Evolutionary conservation across 108 stramenopile genomes (phyloP).

Genomic region (Thalassiosira profunda): DNA sequence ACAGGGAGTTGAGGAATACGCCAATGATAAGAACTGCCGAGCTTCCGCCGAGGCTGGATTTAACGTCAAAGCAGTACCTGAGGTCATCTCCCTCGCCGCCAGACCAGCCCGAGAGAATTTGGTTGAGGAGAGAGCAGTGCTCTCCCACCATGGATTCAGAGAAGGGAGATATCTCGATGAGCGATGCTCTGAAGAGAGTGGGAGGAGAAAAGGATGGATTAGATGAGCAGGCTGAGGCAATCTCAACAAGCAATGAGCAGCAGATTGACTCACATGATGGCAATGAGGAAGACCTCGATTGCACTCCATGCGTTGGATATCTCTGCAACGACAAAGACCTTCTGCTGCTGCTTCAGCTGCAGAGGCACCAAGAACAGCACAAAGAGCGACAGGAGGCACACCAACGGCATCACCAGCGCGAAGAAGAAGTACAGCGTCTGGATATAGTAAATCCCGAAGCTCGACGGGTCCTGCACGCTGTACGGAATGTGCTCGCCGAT

Average conservation of each 20-base stretch:
- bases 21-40: slow-evolving; percentile 65
- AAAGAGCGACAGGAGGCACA: slow-evolving; percentile 61
- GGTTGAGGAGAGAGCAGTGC: slow-evolving; percentile 73
- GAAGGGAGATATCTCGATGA: slow-evolving; percentile 86
- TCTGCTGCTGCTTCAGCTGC: slow-evolving; percentile 58
- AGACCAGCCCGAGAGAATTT: slow-evolving; percentile 55
- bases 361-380: slow-evolving; percentile 77
- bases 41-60: slow-evolving; percentile 62
- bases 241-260: too few relatives aligned
- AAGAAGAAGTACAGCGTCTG: slow-evolving; percentile 87
- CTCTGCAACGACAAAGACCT: slow-evolving; percentile 75
- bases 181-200: too few relatives aligned
- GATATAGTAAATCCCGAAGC: slow-evolving; percentile 64
- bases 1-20: slow-evolving; percentile 62
- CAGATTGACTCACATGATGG: too few relatives aligned
- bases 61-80: slow-evolving; percentile 82
- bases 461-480: slow-evolving; percentile 62
- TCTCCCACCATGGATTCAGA: slow-evolving; percentile 87
- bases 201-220: too few relatives aligned
- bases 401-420: slow-evolving; percentile 83
- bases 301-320: slow-evolving; percentile 92
- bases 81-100: slow-evolving; percentile 45
- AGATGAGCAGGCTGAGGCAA: too few relatives aligned
- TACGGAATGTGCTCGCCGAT: slow-evolving; percentile 72
- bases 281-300: slow-evolving; percentile 88